phyloP scores from a whole-genome alignment of 2,329 filamentous ascomycete species.

The Amphichorda felina region DNA sequence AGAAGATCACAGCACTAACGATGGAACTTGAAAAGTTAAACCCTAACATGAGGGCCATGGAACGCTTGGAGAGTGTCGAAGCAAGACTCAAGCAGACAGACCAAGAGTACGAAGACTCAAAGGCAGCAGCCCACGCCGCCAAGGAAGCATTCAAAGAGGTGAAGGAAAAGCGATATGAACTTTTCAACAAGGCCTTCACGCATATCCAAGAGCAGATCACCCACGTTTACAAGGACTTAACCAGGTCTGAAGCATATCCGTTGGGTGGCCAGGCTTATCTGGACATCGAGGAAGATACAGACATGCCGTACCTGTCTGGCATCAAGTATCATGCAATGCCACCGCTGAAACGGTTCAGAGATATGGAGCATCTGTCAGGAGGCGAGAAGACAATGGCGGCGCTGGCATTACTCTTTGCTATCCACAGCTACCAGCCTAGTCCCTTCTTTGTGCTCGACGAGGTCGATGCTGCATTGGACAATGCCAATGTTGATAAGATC shows the following conservation, averaged over 20 bases:
- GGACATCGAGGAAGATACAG: conserved; percentile 86
- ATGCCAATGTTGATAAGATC: conserved; percentile 91
- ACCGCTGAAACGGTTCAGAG: conserved; percentile 91
- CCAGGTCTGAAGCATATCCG: conserved; percentile 79
- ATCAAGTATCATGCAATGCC: conserved; percentile 99
- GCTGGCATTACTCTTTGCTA: conserved; percentile 88
- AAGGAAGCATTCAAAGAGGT: conserved; percentile 76
- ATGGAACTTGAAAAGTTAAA: conserved; percentile 85
- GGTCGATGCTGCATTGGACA: conserved; percentile 95
- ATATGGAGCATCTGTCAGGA: conserved; percentile 96
- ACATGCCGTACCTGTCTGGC: conserved; percentile 88
- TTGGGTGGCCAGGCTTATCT: conserved; percentile 84
- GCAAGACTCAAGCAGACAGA: conserved; percentile 73
- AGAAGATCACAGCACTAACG: conserved; percentile 64
- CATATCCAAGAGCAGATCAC: conserved; percentile 94
- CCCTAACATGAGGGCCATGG: conserved; percentile 91
- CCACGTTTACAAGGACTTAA: conserved; percentile 90
- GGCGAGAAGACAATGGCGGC: conserved; percentile 99
- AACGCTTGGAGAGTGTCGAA: conserved; percentile 79
- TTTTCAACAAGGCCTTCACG: conserved; percentile 90
- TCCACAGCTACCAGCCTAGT: conserved; percentile 89
- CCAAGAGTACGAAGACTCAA: conserved; percentile 79
- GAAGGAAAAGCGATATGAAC: conserved; percentile 71
- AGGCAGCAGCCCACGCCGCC: conserved; percentile 58
- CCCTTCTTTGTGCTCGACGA: conserved; percentile 98